Percentiles rank a stretch among this genome's conserved stretches.
Conservation (phyloP, 306 rosid species). For the Vigna reflexopilosa region DNA sequence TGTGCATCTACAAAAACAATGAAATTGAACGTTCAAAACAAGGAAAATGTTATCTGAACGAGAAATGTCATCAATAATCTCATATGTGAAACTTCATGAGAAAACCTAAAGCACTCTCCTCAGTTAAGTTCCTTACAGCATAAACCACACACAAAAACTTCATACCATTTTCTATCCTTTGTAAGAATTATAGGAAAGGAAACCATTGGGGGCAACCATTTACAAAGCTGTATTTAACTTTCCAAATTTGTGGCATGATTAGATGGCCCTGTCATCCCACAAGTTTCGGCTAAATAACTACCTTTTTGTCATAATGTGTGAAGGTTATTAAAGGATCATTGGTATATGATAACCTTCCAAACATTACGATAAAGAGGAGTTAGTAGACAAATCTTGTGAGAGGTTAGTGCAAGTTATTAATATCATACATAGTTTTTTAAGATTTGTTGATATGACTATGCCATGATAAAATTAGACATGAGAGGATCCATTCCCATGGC, state of each 20-base stretch:
- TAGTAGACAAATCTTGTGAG: background rate
- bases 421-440: too few relatives aligned
- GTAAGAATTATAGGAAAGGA: slow-evolving; percentile 9
- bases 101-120: slow-evolving; percentile 11
- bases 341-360: background rate
- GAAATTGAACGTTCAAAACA: slow-evolving; percentile 42
- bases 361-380: too few relatives aligned
- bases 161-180: slow-evolving; percentile 4
- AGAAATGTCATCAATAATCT: background rate
- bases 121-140: slow-evolving; percentile 24
- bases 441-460: background rate
- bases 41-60: slow-evolving; percentile 22
- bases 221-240: background rate
- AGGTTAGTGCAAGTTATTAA: too few relatives aligned
- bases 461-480: background rate
- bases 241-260: background rate
- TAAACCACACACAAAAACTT: slow-evolving; percentile 26
- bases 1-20: slow-evolving; percentile 66
- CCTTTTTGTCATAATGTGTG: background rate
- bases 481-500: background rate
- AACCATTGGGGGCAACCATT: background rate
- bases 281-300: background rate
- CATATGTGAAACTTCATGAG: slow-evolving; percentile 17
- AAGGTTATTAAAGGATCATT: background rate
- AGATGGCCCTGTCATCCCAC: slow-evolving; percentile 12